Base-by-base conservation (phyloP, 805 yeast species). In the Pichia membranifaciens region DNA sequence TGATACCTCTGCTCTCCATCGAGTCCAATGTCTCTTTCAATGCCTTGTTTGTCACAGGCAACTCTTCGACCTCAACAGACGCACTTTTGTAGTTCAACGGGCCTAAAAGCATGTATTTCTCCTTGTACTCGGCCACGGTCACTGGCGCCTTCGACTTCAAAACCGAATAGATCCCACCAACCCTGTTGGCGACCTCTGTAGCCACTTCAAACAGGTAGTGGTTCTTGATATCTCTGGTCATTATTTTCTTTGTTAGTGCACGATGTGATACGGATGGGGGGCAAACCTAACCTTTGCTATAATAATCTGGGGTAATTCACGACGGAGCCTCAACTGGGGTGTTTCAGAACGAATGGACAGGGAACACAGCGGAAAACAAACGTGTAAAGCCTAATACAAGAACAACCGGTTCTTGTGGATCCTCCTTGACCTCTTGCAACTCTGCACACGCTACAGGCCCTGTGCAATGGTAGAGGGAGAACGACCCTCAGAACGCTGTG, bases 151-250 rank as follows among this genome's bases (percentile, higher is more conserved):
- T 91, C 10, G 96, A 87, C 66, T 93, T 93, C 61, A 91, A 76
- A 44, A 91, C 99, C 6, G 98, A 90, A 71, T 91, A 91, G 65
- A 91, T 91, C 33, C 99, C 99, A 43, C 99, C 99, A 20, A 91
- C 98, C 59, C 95, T 76, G 72, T 93, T 90, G 59, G 98, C 98
- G 44, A 91, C 97, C 65, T 91, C 99, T 2, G 99, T 91, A 52
- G 98, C 96, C 39, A 87, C 84, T 71, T 91, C 99, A 61, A 91
- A 89, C 43, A 93, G 75, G 47, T 90, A 72, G 63, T 88, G 96
- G 65, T 87, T 83, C 58, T 84, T 79, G 52, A 91, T 82, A 72
- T 88, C 96, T 69, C 98, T 79, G 28, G 84, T 71, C 88, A 84
- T 84, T 42, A 23, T 31, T 12, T 40, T 23, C 18, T 17, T n/a